phyloP scores from a whole-genome alignment of 495 filamentous ascomycete species.

The Pseudevernia furfuracea region DNA sequence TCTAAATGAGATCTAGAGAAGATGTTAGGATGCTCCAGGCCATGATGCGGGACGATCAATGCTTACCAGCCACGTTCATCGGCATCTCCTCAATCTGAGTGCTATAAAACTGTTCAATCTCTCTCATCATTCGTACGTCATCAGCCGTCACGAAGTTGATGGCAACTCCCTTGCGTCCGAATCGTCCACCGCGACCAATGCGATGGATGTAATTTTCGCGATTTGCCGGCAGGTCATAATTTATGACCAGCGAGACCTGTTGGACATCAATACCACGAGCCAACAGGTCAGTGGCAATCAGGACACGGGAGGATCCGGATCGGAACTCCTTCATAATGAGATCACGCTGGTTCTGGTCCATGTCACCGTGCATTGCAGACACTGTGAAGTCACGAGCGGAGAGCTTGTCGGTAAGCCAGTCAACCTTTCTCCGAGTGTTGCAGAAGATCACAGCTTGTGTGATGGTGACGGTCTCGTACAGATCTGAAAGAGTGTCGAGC shows the following conservation, averaged over 20 bases:
- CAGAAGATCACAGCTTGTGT: conserved; percentile 99
- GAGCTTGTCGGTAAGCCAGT: conserved; percentile 99
- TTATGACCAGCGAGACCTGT: conserved; percentile 98
- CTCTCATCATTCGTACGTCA: conserved; percentile 98
- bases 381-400: conserved; percentile 97
- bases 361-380: conserved; percentile 98
- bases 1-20: conserved; percentile 45
- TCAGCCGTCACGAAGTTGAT: conserved; percentile 99
- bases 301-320: conserved; percentile 90
- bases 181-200: conserved; percentile 97
- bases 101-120: conserved; percentile 74
- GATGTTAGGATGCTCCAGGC: conserved; percentile 9
- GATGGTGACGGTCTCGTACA: conserved; percentile 99
- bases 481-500: conserved; percentile 94
- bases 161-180: conserved; percentile 98
- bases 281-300: conserved; percentile 95
- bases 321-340: conserved; percentile 99
- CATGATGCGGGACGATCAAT: not conserved
- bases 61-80: conserved; percentile 51
- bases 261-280: conserved; percentile 99
- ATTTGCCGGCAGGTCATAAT: conserved; percentile 97
- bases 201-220: conserved; percentile 99
- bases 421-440: conserved; percentile 99
- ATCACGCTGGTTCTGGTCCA: conserved; percentile 95
- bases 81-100: conserved; percentile 58